Base-by-base conservation (phyloP, 495 filamentous ascomycete genomes). In the Aspergillus bertholletiae region DNA sequence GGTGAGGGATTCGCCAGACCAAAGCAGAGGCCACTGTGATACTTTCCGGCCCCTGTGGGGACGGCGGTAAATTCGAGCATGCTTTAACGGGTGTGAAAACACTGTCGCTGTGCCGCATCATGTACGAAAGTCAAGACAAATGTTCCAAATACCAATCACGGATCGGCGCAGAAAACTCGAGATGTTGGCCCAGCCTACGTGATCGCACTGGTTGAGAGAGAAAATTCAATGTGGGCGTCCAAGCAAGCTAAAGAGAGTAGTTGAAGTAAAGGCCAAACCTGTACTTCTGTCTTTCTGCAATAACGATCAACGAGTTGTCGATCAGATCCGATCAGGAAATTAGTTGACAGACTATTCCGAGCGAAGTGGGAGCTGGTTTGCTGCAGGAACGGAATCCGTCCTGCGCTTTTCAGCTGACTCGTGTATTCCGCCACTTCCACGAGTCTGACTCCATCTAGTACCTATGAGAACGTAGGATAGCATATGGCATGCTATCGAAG, bases 21-120 rank as follows among this genome's bases (percentile, higher is more conserved):
- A 27, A 45, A 17, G 46, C 30, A 57, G 26, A 39, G 45, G 26
- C 51, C 59, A 52, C 44, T 32, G 55, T 50, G 54, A 57, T 48
- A 49, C 51, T 35, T 9, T 12, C 24, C 45, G 34, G 27, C 35
- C n/a, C 43, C 49, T 44, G 55, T 62, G 59, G 55, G 48, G 55
- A 50, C 32, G 55, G 53, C 55, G 55, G 55, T 58, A 53, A 56
- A 56, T 47, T 54, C 46, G 27, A 51, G 49, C 39, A 27, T 49
- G 39, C 43, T 50, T 17, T n/a, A 49, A 44, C 26, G 49, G 48
- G 27, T 20, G 20, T 45, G 11, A 39, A 39, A 35, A 49, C 27
- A 49, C 18, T 20, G 23, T 37, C n/a, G 30, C 35, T 51, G 49
- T 51, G 49, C 49, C 49, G 49, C 49, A 24, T 28, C 20, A 22